Percentiles rank a stretch among this genome's conserved stretches.
These are phyloP conservation scores for Cnidoscolus chayamansa DNA, from an alignment of 441 rosid species.

Conservation along the genomic window DNA sequence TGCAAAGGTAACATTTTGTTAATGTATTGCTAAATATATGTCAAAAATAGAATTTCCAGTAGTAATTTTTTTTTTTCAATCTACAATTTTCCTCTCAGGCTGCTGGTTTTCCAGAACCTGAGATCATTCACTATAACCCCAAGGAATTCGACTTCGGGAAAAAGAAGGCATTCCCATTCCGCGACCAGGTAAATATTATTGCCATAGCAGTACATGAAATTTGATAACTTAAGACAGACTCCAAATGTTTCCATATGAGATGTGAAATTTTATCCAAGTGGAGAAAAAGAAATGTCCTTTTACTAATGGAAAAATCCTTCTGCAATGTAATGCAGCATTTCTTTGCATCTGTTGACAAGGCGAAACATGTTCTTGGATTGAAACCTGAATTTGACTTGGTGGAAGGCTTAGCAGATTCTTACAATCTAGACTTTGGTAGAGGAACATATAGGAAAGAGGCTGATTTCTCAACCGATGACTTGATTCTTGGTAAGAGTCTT, in stretches of 20 bases:
- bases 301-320: neutral
- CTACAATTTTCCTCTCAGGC: conserved; percentile 43
- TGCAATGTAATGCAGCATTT: conserved; percentile 59
- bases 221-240: neutral
- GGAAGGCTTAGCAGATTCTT: conserved; percentile 83
- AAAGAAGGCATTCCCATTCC: conserved; percentile 97
- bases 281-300: too few species aligned
- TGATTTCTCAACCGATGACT: conserved; percentile 82
- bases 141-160: conserved; percentile 93
- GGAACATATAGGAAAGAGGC: conserved; percentile 89
- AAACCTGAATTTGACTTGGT: conserved; percentile 75
- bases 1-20: conserved; percentile 64
- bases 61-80: neutral
- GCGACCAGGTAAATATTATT: conserved; percentile 68
- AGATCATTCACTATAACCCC: conserved; percentile 78
- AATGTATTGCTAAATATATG: neutral
- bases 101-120: conserved; percentile 93
- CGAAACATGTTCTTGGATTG: conserved; percentile 74
- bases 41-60: neutral
- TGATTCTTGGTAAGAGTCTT: conserved; percentile 71
- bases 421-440: conserved; percentile 82
- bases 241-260: neutral
- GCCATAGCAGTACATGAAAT: neutral
- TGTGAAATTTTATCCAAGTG: neutral
- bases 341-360: conserved; percentile 89